These are phyloP conservation scores for Hygrocybe coccinea DNA, from an alignment of 768 basidiomycete species.

Conservation along the genomic window DNA sequence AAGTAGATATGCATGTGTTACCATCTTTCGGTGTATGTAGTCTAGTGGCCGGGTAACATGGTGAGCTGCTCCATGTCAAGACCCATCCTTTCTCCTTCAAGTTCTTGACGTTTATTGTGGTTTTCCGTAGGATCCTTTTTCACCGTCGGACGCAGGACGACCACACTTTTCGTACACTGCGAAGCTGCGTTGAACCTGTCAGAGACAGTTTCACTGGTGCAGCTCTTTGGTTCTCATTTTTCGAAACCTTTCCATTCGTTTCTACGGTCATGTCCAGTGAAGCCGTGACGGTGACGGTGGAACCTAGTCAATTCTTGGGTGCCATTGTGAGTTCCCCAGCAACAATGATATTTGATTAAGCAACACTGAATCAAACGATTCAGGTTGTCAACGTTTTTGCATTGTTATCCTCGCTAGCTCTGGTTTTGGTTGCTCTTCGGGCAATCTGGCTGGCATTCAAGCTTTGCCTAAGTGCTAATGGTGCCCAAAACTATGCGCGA, in stretches of 20 bases:
- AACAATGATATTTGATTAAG: not conserved
- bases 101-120: too few species aligned
- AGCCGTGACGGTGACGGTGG: not conserved
- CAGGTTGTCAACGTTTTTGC: constrained; percentile 52
- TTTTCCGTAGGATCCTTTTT: constrained; percentile 20
- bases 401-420: constrained; percentile 47
- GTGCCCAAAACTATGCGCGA: constrained; percentile 22
- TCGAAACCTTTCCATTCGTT: constrained; percentile 5
- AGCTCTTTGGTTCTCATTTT: constrained; percentile 19
- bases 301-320: constrained; percentile 1
- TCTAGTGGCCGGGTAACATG: not conserved
- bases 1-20: not conserved
- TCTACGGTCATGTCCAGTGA: constrained; percentile 4
- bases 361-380: not conserved
- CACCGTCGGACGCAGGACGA: constrained; percentile 38
- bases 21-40: constrained; percentile 30
- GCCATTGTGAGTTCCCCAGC: constrained; percentile 6
- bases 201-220: not conserved
- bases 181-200: constrained; percentile 8
- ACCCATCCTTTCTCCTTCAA: too few species aligned
- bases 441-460: constrained; percentile 43
- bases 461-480: constrained; percentile 25
- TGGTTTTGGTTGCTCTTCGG: constrained; percentile 47
- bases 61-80: constrained; percentile 26
- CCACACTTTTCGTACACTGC: constrained; percentile 15